A percentile compares a stretch with the other conserved stretches of the same genome.
phyloP scores from a whole-genome alignment of 2,329 filamentous ascomycete species.

The Akanthomyces dipterigenus region DNA sequence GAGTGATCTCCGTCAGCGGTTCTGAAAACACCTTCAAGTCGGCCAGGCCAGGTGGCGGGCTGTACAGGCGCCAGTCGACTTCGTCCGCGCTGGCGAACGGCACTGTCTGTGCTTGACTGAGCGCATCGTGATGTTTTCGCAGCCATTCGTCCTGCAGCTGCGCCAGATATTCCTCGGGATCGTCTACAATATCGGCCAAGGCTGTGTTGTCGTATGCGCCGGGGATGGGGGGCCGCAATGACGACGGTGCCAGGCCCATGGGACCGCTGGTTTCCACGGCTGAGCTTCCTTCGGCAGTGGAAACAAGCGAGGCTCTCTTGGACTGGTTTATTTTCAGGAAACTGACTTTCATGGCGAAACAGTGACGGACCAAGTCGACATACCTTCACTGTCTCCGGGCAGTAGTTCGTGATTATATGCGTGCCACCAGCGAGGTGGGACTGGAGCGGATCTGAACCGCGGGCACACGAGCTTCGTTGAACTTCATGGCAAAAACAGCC shows the following conservation, averaged over 20 bases:
- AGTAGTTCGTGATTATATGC: background rate
- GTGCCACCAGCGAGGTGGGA: background rate
- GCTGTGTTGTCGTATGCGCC: constrained; percentile 2
- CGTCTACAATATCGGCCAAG: background rate
- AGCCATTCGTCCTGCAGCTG: constrained; percentile 14
- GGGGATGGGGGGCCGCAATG: background rate
- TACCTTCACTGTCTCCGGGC: background rate
- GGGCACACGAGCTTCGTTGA: constrained; percentile 7
- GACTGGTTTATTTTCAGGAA: background rate
- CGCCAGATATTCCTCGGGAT: constrained; percentile 14
- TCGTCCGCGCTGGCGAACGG: constrained; percentile 1
- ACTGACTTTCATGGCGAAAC: background rate
- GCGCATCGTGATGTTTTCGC: constrained; percentile 13
- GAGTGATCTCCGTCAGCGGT: constrained; percentile 34
- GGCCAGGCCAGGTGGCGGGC: constrained; percentile 37
- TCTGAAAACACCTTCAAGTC: constrained; percentile 33
- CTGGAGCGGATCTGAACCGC: background rate
- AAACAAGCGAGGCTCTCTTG: background rate
- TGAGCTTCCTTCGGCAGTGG: background rate
- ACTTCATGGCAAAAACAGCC: constrained; percentile 6
- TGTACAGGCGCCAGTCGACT: constrained; percentile 41
- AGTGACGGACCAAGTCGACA: background rate
- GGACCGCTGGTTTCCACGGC: background rate
- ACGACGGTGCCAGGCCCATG: background rate
- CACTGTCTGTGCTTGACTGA: background rate